Base-by-base conservation (phyloP, 1,284 basidiomycete genomes). In the Cryptococcus sp. region DNA sequence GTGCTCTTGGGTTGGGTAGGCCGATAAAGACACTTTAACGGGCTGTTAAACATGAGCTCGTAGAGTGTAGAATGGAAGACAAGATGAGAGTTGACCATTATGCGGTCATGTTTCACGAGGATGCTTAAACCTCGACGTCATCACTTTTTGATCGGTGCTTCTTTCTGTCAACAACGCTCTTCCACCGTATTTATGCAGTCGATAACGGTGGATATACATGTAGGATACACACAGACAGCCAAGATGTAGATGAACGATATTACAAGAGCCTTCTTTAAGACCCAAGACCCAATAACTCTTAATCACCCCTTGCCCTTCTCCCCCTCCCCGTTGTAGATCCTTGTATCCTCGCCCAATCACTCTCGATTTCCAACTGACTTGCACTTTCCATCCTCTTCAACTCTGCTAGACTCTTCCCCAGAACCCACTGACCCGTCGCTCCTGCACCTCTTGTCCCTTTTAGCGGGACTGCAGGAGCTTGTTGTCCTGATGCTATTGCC, bases 281-380 rank as follows among this genome's bases (percentile, higher is more conserved):
- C 23, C 23, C 23, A 23, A 23, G 23, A 23, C 23, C 23, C 23
- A 23, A 23, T 46, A 31, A 10, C 23, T 23, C 23, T 52, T 59
- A 73, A 44, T 73, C 71, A 14, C 67, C 70, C 43, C 72, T 63
- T 5, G 64, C 65, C 44, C 71, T 55, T 48, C 74, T 63, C 7
- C 70, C 66, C 34, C 72, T 56, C 5, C 71, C 68, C 4, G 52
- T 52, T 31, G 60, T 58, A 11, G 57, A 59, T 7, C 71, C 74
- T 58, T 76, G 70, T 52, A 76, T 74, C 50, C 76, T 68, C 7
- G 72, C 73, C 70, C 71, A 76, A 56, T 76, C 76, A 58, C 67
- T 71, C 38, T 75, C 74, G 47, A 68, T 66, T 60, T 75, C 73
- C 33, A 76, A 49, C 58, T 75, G 65, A 42, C 61, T 67, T 32